A percentile compares a stretch with the other conserved stretches of the same genome.
Conservation (phyloP, 306 rosid species). For the Cyclanthera cordifolia region DNA sequence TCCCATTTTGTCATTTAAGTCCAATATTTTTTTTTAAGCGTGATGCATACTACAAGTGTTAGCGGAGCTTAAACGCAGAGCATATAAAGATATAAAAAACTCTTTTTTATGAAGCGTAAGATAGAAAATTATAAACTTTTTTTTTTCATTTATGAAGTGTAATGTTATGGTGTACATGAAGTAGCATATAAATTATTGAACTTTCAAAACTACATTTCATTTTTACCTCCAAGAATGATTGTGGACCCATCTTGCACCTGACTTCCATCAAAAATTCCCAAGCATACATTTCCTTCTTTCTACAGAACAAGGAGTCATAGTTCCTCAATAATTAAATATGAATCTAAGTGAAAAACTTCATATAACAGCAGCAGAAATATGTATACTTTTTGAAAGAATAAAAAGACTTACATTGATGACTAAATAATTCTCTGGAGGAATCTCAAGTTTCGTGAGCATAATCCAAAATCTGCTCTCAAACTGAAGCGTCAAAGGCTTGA, state of each 20-base stretch:
- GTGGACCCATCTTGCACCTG: conserved; percentile 56
- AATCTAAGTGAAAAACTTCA: neutral
- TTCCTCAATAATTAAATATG: conserved; percentile 1
- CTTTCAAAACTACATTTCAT: neutral
- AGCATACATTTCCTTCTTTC: conserved; percentile 72
- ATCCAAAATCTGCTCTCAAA: conserved; percentile 74
- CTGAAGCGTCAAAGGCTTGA: conserved; percentile 53
- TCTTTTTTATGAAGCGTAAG: neutral
- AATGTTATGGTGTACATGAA: neutral
- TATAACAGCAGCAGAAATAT: neutral
- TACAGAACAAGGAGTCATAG: conserved; percentile 21
- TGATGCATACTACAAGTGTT: no score
- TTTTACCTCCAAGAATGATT: conserved; percentile 66
- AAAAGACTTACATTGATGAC: conserved; percentile 39
- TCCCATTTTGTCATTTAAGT: no score
- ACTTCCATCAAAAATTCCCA: conserved; percentile 69
- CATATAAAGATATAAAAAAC: no score
- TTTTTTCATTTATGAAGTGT: neutral
- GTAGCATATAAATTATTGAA: conserved; percentile 1
- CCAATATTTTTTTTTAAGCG: no score
- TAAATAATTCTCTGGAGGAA: conserved; percentile 68
- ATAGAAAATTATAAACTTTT: no score
- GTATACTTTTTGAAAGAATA: neutral
- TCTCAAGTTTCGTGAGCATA: conserved; percentile 39
- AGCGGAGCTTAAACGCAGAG: no score